Conservation (phyloP, 805 yeast species). For the Candida taoyuanica region DNA sequence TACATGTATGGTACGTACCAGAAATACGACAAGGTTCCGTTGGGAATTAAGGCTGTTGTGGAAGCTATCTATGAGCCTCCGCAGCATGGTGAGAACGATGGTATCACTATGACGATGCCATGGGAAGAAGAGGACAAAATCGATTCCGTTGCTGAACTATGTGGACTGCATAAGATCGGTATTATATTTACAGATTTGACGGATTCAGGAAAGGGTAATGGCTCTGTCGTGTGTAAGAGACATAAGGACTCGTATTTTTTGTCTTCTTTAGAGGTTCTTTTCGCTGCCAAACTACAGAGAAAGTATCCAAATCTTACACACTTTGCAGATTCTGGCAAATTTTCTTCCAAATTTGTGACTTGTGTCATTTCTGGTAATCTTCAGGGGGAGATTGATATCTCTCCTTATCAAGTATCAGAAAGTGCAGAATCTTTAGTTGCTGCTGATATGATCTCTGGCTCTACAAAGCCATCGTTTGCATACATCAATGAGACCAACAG, state of each 20-base stretch:
- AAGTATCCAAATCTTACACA: constrained; percentile 57
- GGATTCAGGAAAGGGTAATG: constrained; percentile 84
- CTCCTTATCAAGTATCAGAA: constrained; percentile 84
- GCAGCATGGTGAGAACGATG: constrained; percentile 83
- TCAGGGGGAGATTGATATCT: constrained; percentile 83
- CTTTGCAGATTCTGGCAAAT: constrained; percentile 58
- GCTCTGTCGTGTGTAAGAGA: constrained; percentile 86
- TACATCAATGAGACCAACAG: constrained; percentile 70
- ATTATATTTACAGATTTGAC: constrained; percentile 83
- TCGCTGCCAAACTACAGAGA: constrained; percentile 78
- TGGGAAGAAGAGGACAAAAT: constrained; percentile 50
- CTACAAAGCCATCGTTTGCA: constrained; percentile 86
- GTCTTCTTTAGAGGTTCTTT: constrained; percentile 78
- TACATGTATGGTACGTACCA: constrained; percentile 79
- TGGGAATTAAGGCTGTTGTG: constrained; percentile 91
- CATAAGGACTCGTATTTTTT: constrained; percentile 89
- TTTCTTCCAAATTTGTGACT: constrained; percentile 88
- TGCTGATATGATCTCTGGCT: constrained; percentile 82
- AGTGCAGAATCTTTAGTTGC: constrained; percentile 82
- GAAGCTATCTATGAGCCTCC: constrained; percentile 94
- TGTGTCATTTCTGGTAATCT: constrained; percentile 91
- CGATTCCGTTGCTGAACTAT: constrained; percentile 45
- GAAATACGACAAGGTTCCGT: constrained; percentile 74
- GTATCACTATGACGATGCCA: constrained; percentile 57
- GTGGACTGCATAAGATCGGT: constrained; percentile 75